These are phyloP conservation scores for Wallacemonas rigidus DNA, from an alignment of 208 protist species.

Conservation along the genomic window DNA sequence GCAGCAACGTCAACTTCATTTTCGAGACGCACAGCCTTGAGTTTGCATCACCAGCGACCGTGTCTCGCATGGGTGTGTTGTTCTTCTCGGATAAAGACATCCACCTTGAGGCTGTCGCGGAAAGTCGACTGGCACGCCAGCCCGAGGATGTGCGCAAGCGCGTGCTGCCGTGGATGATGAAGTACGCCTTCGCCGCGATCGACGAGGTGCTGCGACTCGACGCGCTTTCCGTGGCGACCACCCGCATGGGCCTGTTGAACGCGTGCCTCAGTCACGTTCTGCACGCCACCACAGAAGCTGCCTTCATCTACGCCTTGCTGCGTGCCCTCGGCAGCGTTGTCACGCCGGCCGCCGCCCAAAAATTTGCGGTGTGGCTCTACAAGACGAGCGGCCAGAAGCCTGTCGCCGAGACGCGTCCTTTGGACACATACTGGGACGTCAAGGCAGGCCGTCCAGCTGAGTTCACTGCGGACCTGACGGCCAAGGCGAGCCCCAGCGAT, in stretches of 20 bases:
- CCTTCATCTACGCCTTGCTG: slow-evolving; percentile 76
- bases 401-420: slow-evolving; percentile 67
- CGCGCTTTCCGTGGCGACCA: slow-evolving; percentile 85
- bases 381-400: slow-evolving; percentile 75
- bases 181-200: slow-evolving; percentile 84
- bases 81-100: slow-evolving; percentile 96
- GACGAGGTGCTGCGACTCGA: slow-evolving; percentile 62
- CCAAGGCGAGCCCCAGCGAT: slow-evolving; percentile 47
- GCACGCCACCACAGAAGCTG: slow-evolving; percentile 50
- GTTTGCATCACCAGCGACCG: slow-evolving; percentile 99
- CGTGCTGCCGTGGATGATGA: slow-evolving; percentile 71
- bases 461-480: slow-evolving; percentile 61
- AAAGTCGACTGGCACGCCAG: slow-evolving; percentile 70
- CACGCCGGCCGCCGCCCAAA: slow-evolving; percentile 46
- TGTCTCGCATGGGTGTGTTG: slow-evolving; percentile 96
- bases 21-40: slow-evolving; percentile 98
- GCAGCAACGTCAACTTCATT: slow-evolving; percentile 94
- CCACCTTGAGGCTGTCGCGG: slow-evolving; percentile 81
- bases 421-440: slow-evolving; percentile 86
- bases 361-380: slow-evolving; percentile 88
- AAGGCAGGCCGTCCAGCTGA: slow-evolving; percentile 54
- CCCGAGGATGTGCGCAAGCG: slow-evolving; percentile 36
- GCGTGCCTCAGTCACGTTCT: slow-evolving; percentile 70
- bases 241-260: slow-evolving; percentile 92
- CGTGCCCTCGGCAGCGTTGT: slow-evolving; percentile 62